Percentiles rank a stretch among this genome's conserved stretches.
These are phyloP conservation scores for Populus simonii DNA, from an alignment of 345 rosid genomes.

Conservation along the genomic window DNA sequence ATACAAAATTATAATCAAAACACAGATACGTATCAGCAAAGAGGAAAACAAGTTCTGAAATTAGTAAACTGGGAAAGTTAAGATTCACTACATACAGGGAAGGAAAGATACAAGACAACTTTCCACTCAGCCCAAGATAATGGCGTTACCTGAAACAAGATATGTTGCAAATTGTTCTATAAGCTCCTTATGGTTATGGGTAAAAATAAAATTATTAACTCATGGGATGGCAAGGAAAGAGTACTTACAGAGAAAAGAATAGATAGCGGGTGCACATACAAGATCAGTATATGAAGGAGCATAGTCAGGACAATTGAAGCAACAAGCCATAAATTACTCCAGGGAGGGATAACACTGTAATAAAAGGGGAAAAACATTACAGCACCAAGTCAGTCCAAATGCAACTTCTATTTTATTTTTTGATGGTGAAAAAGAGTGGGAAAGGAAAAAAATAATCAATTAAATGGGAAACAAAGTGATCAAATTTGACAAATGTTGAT, in stretches of 20 bases:
- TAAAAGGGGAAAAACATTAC: conserved; percentile 10
- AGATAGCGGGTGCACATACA: conserved; percentile 80
- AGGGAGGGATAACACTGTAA: conserved; percentile 84
- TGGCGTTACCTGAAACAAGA: conserved; percentile 72
- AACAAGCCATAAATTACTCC: conserved; percentile 99
- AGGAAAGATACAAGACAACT: conserved; percentile 79
- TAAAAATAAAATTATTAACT: neutral
- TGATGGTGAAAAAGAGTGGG: neutral
- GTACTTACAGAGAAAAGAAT: conserved; percentile 90
- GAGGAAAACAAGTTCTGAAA: neutral
- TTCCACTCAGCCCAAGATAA: conserved; percentile 94
- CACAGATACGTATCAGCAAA: neutral
- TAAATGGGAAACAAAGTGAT: neutral
- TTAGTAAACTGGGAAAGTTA: neutral
- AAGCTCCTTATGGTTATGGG: conserved; percentile 1
- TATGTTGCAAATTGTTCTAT: conserved; percentile 23
- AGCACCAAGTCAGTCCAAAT: neutral
- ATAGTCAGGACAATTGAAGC: conserved; percentile 86
- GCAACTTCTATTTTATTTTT: neutral
- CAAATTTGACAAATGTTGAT: no score
- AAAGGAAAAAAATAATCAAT: neutral
- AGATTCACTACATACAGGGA: conserved; percentile 65
- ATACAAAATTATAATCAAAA: neutral
- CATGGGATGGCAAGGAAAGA: conserved; percentile 5
- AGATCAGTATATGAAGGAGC: conserved; percentile 79